phyloP scores from a whole-genome alignment of 192 early-diverging fungal species.

The Coemansia erecta region DNA sequence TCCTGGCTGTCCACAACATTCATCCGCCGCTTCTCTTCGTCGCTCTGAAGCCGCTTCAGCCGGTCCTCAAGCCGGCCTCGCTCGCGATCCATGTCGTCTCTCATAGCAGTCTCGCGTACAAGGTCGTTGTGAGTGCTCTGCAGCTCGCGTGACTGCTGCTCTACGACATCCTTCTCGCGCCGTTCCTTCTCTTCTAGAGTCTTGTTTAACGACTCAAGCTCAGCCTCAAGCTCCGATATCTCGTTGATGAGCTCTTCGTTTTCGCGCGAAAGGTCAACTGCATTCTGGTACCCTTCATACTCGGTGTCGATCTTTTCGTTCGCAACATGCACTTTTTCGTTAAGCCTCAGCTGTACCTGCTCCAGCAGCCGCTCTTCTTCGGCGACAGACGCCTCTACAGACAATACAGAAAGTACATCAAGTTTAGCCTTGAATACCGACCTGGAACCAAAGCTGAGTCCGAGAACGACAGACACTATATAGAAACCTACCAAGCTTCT shows the following conservation, averaged over 20 bases:
- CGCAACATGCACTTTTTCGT: slow-evolving; percentile 33
- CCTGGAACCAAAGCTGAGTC: no score
- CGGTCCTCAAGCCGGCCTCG: slow-evolving; percentile 33
- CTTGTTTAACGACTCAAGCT: slow-evolving; percentile 26
- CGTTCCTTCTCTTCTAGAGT: slow-evolving; percentile 40
- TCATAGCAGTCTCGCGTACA: slow-evolving; percentile 40
- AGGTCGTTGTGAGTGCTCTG: slow-evolving; percentile 49
- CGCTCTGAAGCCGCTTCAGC: slow-evolving; percentile 39
- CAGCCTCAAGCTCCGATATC: slow-evolving; percentile 33
- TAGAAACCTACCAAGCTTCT: slow-evolving; percentile 30
- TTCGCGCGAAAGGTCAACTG: slow-evolving; percentile 10
- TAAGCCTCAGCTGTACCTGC: slow-evolving; percentile 40
- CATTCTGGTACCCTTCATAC: slow-evolving; percentile 29
- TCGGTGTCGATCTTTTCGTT: slow-evolving; percentile 37
- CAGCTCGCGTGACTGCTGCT: slow-evolving; percentile 52
- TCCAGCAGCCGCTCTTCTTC: slow-evolving; percentile 49
- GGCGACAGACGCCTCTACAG: slow-evolving; percentile 33
- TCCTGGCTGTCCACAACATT: slow-evolving; percentile 46
- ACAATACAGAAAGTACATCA: neutral
- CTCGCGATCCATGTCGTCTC: slow-evolving; percentile 44
- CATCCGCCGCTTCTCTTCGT: slow-evolving; percentile 46
- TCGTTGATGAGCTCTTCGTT: slow-evolving; percentile 33
- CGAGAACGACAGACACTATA: no score
- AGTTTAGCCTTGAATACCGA: no score
- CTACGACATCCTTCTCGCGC: slow-evolving; percentile 31